Conservation (phyloP, 441 rosid species). For the Codiaeum variegatum region DNA sequence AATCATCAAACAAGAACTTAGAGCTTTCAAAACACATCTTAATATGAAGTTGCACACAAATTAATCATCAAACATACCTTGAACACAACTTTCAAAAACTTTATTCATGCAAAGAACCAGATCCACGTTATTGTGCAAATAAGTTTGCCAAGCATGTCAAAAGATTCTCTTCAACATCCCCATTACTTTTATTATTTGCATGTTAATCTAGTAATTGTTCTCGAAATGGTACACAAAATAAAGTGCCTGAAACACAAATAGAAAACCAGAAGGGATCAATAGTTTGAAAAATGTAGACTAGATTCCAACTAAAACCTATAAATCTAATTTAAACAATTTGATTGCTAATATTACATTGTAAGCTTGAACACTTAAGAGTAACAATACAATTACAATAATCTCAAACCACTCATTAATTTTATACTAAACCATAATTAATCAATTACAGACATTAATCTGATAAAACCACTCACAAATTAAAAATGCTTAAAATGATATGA, state of each 20-base stretch:
- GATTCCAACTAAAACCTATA: neutral
- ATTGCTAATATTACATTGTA: neutral
- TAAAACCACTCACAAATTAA: neutral
- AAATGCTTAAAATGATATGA: neutral
- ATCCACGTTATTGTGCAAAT: too few relatives aligned
- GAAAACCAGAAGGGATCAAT: neutral
- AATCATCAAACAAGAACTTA: too few relatives aligned
- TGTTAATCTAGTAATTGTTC: slow-evolving; percentile 91
- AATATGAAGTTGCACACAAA: too few relatives aligned
- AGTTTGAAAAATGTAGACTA: neutral
- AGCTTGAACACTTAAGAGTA: neutral
- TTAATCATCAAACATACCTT: too few relatives aligned
- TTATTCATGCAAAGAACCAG: too few relatives aligned
- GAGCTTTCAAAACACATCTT: too few relatives aligned
- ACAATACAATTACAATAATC: neutral
- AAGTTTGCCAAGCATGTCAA: slow-evolving; percentile 93
- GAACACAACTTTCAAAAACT: too few relatives aligned
- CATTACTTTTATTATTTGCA: slow-evolving; percentile 58
- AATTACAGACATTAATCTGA: neutral
- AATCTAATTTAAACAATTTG: neutral
- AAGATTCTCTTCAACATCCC: slow-evolving; percentile 89
- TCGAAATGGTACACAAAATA: slow-evolving; percentile 95
- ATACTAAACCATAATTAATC: neutral
- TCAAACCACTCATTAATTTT: neutral
- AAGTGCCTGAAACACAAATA: slow-evolving; percentile 64